A percentile compares a stretch with the other conserved stretches of the same genome.
Conservation (phyloP, 305 asterid species). For the Fraxinus platypoda region DNA sequence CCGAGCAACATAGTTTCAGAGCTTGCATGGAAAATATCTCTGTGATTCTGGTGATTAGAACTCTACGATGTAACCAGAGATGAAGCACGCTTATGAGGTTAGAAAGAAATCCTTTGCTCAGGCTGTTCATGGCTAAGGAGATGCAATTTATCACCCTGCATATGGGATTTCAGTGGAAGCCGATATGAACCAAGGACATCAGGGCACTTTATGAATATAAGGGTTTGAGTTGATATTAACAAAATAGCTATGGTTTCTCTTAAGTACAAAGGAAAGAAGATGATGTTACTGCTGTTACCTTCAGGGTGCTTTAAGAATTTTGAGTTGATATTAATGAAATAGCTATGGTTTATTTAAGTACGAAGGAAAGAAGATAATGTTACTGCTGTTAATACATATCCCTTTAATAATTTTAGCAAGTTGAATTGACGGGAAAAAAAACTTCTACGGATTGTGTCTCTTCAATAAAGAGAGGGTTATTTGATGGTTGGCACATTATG, state of each 20-base stretch:
- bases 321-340: not conserved
- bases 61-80: not conserved
- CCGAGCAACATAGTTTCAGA: too few relatives aligned
- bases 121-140: not conserved
- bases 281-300: not conserved
- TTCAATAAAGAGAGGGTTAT: not conserved
- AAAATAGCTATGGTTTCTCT: not conserved
- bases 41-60: not conserved
- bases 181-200: not conserved
- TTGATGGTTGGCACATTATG: conserved; percentile 8
- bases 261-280: not conserved
- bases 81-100: not conserved
- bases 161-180: not conserved
- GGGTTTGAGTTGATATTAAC: not conserved
- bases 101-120: not conserved
- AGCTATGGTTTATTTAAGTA: not conserved
- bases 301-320: not conserved
- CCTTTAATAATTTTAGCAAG: not conserved
- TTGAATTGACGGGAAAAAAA: not conserved
- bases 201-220: not conserved
- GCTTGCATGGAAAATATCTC: not conserved
- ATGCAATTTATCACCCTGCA: not conserved
- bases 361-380: not conserved
- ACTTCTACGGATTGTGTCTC: not conserved
- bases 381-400: not conserved